Evolutionary conservation across 106 monocot genomes (phyloP).

Genomic region (Dendrobium catenatum): DNA sequence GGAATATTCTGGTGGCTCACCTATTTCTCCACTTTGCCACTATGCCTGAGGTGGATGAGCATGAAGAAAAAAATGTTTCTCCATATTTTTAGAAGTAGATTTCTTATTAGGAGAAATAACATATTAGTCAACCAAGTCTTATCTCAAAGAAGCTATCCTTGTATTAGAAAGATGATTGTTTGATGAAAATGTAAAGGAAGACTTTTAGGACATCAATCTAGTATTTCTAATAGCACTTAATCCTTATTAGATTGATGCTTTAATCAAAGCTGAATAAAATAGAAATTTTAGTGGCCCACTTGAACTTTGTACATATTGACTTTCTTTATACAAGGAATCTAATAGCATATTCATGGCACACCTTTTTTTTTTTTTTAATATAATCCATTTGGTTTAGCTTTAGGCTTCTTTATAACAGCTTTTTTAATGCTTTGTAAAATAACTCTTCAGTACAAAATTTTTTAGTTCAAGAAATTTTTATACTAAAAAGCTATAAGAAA

Average conservation of each 20-base stretch:
- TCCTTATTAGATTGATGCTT: neutral
- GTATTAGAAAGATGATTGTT: neutral
- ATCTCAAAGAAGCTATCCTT: neutral
- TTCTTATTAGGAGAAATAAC: neutral
- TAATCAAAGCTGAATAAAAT: neutral
- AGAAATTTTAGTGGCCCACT: neutral
- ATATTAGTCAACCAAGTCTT: constrained; percentile 4
- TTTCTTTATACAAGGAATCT: neutral
- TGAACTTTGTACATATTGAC: neutral
- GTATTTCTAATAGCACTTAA: neutral
- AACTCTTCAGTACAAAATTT: too few relatives aligned
- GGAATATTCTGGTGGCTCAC: neutral
- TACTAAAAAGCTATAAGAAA: too few relatives aligned
- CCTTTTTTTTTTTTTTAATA: neutral
- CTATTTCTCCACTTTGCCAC: neutral
- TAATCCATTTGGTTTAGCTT: too few relatives aligned
- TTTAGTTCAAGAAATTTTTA: too few relatives aligned
- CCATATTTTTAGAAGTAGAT: too few relatives aligned
- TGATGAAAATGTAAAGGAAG: constrained; percentile 1
- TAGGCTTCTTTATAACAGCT: too few relatives aligned
- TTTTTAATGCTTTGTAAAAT: too few relatives aligned
- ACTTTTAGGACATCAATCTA: neutral
- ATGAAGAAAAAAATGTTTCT: neutral
- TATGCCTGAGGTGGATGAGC: neutral
- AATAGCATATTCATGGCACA: neutral